These are phyloP conservation scores for Sarocladiaceae sp. DNA, from an alignment of 2,329 filamentous ascomycete species.

Conservation along the genomic window DNA sequence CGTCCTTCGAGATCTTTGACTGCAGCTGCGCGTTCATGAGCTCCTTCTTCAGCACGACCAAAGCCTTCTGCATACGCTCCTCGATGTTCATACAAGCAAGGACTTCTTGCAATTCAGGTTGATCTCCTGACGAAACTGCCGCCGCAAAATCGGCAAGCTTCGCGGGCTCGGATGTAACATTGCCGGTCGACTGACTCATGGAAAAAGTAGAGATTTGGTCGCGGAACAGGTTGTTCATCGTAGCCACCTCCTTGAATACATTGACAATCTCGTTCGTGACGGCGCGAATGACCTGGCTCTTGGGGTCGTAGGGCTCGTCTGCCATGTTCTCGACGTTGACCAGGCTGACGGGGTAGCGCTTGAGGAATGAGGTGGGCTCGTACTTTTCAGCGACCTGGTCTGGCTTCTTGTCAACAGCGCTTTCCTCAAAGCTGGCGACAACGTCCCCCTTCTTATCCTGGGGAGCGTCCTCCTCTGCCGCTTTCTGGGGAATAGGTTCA, in stretches of 20 bases:
- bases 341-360: constrained; percentile 85
- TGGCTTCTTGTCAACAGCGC: constrained; percentile 53
- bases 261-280: constrained; percentile 98
- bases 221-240: constrained; percentile 87
- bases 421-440: constrained; percentile 94
- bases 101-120: constrained; percentile 87
- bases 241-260: constrained; percentile 95
- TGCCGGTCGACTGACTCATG: constrained; percentile 89
- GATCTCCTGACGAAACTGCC: constrained; percentile 89
- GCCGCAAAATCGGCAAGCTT: constrained; percentile 97
- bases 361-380: constrained; percentile 85
- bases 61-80: constrained; percentile 82
- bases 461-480: constrained; percentile 43
- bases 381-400: constrained; percentile 52
- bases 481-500: constrained; percentile 53
- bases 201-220: constrained; percentile 97
- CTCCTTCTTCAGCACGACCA: constrained; percentile 94
- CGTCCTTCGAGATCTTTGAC: constrained; percentile 95
- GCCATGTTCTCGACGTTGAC: constrained; percentile 91
- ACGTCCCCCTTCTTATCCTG: constrained; percentile 82
- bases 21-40: constrained; percentile 96
- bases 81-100: constrained; percentile 85
- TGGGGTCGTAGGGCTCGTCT: constrained; percentile 85
- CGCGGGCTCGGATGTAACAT: constrained; percentile 88
- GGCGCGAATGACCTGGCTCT: constrained; percentile 81